Evolutionary conservation across 139 green algal species (phyloP).

Genomic region (Picochlorum sp.): DNA sequence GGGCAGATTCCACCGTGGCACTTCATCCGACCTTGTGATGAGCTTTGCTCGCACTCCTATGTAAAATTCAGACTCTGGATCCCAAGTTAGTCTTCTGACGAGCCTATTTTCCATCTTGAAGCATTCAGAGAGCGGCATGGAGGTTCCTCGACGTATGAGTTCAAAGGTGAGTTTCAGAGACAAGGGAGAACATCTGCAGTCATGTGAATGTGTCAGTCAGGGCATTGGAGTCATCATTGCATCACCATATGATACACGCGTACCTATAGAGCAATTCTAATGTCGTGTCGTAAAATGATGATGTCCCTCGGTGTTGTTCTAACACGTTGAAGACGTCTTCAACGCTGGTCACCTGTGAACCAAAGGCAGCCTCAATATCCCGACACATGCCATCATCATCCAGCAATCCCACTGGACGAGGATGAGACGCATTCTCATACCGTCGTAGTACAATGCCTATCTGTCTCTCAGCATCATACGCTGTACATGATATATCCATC

Average conservation of each 20-base stretch:
- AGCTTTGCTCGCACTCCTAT: slow-evolving; percentile 53
- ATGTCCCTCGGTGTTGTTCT: too few species aligned
- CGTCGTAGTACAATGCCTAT: not conserved
- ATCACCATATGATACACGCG: too few species aligned
- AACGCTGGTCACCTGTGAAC: too few species aligned
- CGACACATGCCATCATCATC: too few species aligned
- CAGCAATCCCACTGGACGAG: too few species aligned
- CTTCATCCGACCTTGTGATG: slow-evolving; percentile 52
- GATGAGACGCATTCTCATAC: too few species aligned
- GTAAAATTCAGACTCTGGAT: slow-evolving; percentile 26
- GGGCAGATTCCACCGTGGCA: slow-evolving; percentile 51
- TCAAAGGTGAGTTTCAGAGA: slow-evolving; percentile 37
- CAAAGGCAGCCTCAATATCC: too few species aligned
- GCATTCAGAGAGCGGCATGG: slow-evolving; percentile 37
- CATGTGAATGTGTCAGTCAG: not conserved
- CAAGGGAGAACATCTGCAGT: slow-evolving; percentile 23
- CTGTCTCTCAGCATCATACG: not conserved
- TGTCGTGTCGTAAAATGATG: too few species aligned
- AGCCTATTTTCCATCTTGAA: slow-evolving; percentile 58
- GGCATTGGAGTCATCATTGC: too few species aligned
- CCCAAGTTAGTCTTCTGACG: slow-evolving; percentile 3
- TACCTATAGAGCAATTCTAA: too few species aligned
- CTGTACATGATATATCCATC: not conserved
- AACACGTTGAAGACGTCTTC: too few species aligned
- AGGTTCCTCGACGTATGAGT: slow-evolving; percentile 18